Percentiles rank a stretch among this genome's conserved stretches.
Conservation (phyloP, 1,284 basidiomycete species). For the Mycena citricolor region DNA sequence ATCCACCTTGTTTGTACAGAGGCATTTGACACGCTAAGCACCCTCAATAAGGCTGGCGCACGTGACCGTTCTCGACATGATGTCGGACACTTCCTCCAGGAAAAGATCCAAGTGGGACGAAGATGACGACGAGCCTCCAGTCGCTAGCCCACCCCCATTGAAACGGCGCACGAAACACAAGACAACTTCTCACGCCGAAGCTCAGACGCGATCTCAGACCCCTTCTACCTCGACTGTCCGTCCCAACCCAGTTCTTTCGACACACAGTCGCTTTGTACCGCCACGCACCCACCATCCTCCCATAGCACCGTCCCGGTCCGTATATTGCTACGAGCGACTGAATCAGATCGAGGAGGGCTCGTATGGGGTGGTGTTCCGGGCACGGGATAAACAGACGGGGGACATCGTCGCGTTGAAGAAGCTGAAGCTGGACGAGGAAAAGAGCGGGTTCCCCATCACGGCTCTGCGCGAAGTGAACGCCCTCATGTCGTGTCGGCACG, state of each 20-base stretch:
- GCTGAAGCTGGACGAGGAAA: slow-evolving; percentile 97
- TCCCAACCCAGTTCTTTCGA: slow-evolving; percentile 26
- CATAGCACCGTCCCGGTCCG: slow-evolving; percentile 82
- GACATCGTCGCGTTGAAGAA: slow-evolving; percentile 98
- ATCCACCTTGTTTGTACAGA: slow-evolving; percentile 1
- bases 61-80: slow-evolving; percentile 30
- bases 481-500: slow-evolving; percentile 88
- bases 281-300: slow-evolving; percentile 74
- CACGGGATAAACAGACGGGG: slow-evolving; percentile 89
- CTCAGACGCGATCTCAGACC: background rate
- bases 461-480: slow-evolving; percentile 94
- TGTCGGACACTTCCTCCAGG: slow-evolving; percentile 44
- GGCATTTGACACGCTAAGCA: background rate
- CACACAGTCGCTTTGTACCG: slow-evolving; percentile 71
- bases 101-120: slow-evolving; percentile 76
- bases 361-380: slow-evolving; percentile 96
- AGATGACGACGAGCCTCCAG: slow-evolving; percentile 35
- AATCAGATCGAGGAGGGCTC: slow-evolving; percentile 99
- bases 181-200: slow-evolving; percentile 23
- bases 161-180: slow-evolving; percentile 51
- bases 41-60: background rate
- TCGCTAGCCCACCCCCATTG: slow-evolving; percentile 35
- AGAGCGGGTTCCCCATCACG: slow-evolving; percentile 98
- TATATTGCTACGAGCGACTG: slow-evolving; percentile 89
- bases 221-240: slow-evolving; percentile 18